phyloP scores from a whole-genome alignment of 148 eudicot genomes.

The Nyssa sinensis region DNA sequence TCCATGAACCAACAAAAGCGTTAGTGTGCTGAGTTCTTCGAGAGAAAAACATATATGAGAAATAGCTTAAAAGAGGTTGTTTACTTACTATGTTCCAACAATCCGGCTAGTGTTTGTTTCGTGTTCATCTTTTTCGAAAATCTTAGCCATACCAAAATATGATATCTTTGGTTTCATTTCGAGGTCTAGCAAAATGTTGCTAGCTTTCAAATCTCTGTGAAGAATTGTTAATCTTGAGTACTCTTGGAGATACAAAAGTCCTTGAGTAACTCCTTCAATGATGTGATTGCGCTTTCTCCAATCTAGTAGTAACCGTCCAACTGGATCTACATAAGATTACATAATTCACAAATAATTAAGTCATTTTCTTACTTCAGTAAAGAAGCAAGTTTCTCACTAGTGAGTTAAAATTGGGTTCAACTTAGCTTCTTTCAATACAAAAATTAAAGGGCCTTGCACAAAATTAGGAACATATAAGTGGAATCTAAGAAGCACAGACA shows the following conservation, averaged over 20 bases:
- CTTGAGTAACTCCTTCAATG: conserved; percentile 39
- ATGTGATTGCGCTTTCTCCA: conserved; percentile 32
- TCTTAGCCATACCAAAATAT: conserved; percentile 41
- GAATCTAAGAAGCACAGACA: no score
- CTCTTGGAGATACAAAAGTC: conserved; percentile 42
- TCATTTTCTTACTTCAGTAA: no score
- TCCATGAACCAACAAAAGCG: not conserved
- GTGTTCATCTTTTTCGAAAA: conserved; percentile 28
- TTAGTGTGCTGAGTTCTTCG: no score
- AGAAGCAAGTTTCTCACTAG: no score
- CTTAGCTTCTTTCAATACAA: no score
- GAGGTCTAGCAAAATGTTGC: conserved; percentile 32
- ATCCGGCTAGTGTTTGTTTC: conserved; percentile 33
- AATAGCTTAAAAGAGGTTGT: not conserved
- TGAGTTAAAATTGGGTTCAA: no score
- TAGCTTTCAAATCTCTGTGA: conserved; percentile 33
- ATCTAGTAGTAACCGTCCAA: conserved; percentile 21
- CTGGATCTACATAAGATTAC: conserved; percentile 26
- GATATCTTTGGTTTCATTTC: conserved; percentile 36
- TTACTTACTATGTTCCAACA: conserved; percentile 42
- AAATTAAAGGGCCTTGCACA: no score
- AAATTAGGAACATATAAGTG: no score
- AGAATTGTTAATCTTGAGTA: conserved; percentile 36
- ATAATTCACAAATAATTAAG: not conserved
- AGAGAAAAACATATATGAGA: not conserved